Percentiles rank a stretch among this genome's conserved stretches.
Conservation (phyloP, 1,284 basidiomycete genomes). For the Coniferiporia weirii region DNA sequence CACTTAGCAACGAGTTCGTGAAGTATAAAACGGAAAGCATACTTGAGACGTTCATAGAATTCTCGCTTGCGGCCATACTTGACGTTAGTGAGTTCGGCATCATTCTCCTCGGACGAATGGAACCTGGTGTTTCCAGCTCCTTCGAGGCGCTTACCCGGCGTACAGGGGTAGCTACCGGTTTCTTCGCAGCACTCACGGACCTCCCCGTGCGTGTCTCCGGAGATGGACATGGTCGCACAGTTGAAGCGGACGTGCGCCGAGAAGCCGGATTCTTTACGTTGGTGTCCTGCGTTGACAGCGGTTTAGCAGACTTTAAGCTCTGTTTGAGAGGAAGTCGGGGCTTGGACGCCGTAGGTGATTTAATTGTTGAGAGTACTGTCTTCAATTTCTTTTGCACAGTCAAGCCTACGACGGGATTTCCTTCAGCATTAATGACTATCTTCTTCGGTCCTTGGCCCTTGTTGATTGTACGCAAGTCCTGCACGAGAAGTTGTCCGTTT, state of each 20-base stretch:
- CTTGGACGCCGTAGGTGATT: not conserved
- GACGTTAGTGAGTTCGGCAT: not conserved
- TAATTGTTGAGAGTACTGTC: not conserved
- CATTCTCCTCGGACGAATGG: not conserved
- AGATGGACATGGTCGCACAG: not conserved
- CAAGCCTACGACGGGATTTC: slow-evolving; percentile 44
- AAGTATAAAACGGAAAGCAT: not conserved
- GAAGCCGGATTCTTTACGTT: not conserved
- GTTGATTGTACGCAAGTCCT: slow-evolving; percentile 60
- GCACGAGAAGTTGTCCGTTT: slow-evolving; percentile 52
- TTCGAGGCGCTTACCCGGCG: not conserved
- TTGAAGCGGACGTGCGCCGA: not conserved
- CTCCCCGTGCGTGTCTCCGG: not conserved
- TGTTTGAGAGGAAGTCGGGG: not conserved
- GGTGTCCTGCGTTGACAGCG: not conserved
- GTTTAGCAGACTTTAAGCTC: not conserved
- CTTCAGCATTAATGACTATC: slow-evolving; percentile 43
- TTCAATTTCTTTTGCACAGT: slow-evolving; percentile 37
- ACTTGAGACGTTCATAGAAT: slow-evolving; percentile 3
- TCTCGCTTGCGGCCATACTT: not conserved
- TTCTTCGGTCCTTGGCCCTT: slow-evolving; percentile 43
- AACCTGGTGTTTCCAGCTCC: not conserved
- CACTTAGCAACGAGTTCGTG: not conserved
- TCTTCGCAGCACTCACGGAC: not conserved
- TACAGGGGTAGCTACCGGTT: not conserved